These are phyloP conservation scores for Marasmius oreades DNA, from an alignment of 1,284 basidiomycete genomes.

Conservation along the genomic window DNA sequence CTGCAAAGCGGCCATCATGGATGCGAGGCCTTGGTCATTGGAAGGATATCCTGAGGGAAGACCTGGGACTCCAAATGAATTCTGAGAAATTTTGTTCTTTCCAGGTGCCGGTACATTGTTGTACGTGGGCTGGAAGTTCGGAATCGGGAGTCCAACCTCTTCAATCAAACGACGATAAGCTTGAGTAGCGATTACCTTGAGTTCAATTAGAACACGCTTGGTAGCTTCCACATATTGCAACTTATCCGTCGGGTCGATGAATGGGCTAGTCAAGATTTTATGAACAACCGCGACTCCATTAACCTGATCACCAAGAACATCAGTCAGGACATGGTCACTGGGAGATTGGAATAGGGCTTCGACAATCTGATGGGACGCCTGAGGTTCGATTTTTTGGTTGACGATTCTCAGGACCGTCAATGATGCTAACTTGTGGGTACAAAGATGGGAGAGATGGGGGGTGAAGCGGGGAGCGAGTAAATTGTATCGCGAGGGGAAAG, in stretches of 20 bases:
- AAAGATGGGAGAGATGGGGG: slow-evolving; percentile 92
- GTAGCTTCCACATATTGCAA: slow-evolving; percentile 77
- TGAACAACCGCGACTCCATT: slow-evolving; percentile 93
- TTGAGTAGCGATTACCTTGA: slow-evolving; percentile 87
- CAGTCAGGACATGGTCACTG: slow-evolving; percentile 85
- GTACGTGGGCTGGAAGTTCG: slow-evolving; percentile 79
- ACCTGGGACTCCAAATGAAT: slow-evolving; percentile 62
- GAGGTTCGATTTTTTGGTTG: slow-evolving; percentile 87
- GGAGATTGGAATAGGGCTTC: slow-evolving; percentile 84
- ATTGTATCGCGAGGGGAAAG: slow-evolving; percentile 89
- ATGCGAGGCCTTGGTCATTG: slow-evolving; percentile 77
- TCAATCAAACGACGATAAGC: slow-evolving; percentile 93
- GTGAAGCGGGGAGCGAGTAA: slow-evolving; percentile 93
- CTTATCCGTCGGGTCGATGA: slow-evolving; percentile 72
- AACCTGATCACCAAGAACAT: slow-evolving; percentile 92
- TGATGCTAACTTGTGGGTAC: slow-evolving; percentile 97
- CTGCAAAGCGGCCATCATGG: slow-evolving; percentile 85
- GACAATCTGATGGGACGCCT: slow-evolving; percentile 79
- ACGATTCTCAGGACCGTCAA: slow-evolving; percentile 91
- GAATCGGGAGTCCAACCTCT: slow-evolving; percentile 89
- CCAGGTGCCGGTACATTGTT: slow-evolving; percentile 58
- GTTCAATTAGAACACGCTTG: slow-evolving; percentile 82
- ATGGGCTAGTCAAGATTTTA: slow-evolving; percentile 87
- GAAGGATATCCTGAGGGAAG: slow-evolving; percentile 75
- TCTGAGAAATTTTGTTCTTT: slow-evolving; percentile 62